phyloP scores from a whole-genome alignment of 1,139 yeast genomes.

The Taphrina deformans region DNA sequence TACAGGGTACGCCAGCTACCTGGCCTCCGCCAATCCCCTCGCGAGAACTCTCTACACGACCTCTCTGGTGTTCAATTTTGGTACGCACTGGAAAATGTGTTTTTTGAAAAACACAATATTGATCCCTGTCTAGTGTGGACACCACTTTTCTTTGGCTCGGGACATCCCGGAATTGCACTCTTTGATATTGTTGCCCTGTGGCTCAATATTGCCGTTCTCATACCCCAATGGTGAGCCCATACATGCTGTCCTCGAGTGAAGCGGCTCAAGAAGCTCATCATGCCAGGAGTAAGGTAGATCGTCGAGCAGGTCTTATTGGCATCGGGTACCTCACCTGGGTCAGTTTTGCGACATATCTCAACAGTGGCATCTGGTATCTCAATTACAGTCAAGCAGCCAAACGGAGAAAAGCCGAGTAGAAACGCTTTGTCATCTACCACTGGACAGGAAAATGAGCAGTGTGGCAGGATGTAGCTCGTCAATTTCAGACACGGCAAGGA shows the following conservation, averaged over 20 bases:
- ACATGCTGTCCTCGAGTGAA: no score
- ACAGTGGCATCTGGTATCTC: slow-evolving; percentile 29
- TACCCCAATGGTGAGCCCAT: slow-evolving; percentile 13
- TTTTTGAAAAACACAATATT: no score
- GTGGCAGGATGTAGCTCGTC: no score
- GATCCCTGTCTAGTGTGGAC: slow-evolving; percentile 24
- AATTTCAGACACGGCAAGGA: background rate
- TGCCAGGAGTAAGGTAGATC: slow-evolving; percentile 23
- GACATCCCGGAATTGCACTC: slow-evolving; percentile 27
- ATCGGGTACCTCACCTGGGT: slow-evolving; percentile 36
- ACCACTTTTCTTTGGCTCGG: slow-evolving; percentile 32
- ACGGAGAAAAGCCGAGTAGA: background rate
- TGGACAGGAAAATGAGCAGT: no score
- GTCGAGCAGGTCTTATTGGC: slow-evolving; percentile 27
- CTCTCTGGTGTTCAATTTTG: slow-evolving; percentile 26
- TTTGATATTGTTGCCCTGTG: slow-evolving; percentile 30
- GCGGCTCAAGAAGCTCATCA: no score
- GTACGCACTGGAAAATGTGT: no score
- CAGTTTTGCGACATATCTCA: slow-evolving; percentile 34
- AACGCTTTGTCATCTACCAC: no score
- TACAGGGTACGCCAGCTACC: slow-evolving; percentile 35
- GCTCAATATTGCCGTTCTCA: slow-evolving; percentile 21
- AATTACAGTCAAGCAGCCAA: slow-evolving; percentile 22
- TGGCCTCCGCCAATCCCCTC: slow-evolving; percentile 17
- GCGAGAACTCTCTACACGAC: slow-evolving; percentile 16